Evolutionary conservation across 2,329 filamentous ascomycete species (phyloP).

Genomic region (Fusarium mangiferae): DNA sequence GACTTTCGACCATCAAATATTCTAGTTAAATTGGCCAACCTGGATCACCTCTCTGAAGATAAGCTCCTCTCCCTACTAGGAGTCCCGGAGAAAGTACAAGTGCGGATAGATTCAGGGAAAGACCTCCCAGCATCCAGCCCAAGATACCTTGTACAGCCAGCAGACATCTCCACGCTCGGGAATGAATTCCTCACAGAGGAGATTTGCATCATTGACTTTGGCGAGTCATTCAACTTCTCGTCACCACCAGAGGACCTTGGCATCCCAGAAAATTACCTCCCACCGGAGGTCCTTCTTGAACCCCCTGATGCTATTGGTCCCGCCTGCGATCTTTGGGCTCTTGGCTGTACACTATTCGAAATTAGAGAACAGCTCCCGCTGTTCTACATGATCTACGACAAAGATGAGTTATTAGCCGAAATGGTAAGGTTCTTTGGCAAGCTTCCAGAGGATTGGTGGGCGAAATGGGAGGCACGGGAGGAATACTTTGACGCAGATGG

Average conservation of each 20-base stretch:
- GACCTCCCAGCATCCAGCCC: constrained; percentile 27
- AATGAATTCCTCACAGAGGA: constrained; percentile 22
- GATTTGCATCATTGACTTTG: constrained; percentile 42
- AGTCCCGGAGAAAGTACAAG: neutral
- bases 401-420: constrained; percentile 44
- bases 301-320: constrained; percentile 21
- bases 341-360: constrained; percentile 49
- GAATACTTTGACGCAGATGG: constrained; percentile 37
- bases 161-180: neutral
- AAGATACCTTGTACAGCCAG: constrained; percentile 38
- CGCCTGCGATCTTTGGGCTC: constrained; percentile 47
- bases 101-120: constrained; percentile 10
- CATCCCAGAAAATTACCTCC: constrained; percentile 44
- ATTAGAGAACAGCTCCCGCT: constrained; percentile 45
- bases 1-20: constrained; percentile 46
- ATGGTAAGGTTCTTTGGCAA: constrained; percentile 47
- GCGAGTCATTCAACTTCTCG: constrained; percentile 32
- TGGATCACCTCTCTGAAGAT: constrained; percentile 39
- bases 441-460: constrained; percentile 47
- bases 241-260: constrained; percentile 35
- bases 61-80: constrained; percentile 34
- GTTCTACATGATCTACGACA: constrained; percentile 43
- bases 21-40: constrained; percentile 29
- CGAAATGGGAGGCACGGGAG: constrained; percentile 40
- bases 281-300: constrained; percentile 45